Evolutionary conservation across 768 basidiomycete species (phyloP).

Genomic region (Nidularia sp.): DNA sequence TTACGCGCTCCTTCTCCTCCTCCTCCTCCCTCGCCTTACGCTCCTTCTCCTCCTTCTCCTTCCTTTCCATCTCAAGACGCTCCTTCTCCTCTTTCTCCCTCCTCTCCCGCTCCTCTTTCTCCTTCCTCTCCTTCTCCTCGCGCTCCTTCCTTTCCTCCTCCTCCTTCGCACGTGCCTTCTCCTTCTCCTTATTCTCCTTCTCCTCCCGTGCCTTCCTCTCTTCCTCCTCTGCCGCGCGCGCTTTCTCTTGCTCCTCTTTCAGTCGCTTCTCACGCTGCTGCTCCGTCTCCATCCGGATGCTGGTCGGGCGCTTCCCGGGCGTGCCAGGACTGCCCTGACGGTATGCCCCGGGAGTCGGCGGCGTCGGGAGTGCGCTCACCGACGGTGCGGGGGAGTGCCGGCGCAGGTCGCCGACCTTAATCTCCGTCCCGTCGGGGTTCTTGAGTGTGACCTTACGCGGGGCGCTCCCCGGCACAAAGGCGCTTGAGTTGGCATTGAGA

Average conservation of each 20-base stretch:
- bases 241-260: slow-evolving; percentile 34
- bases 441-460: slow-evolving; percentile 54
- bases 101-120: slow-evolving; percentile 23
- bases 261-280: slow-evolving; percentile 40
- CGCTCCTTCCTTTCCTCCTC: slow-evolving; percentile 24
- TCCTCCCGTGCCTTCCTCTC: slow-evolving; percentile 37
- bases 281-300: slow-evolving; percentile 63
- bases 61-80: slow-evolving; percentile 16
- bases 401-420: slow-evolving; percentile 53
- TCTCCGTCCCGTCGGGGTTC: slow-evolving; percentile 59
- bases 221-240: slow-evolving; percentile 35
- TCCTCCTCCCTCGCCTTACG: slow-evolving; percentile 52
- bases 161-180: too few relatives aligned
- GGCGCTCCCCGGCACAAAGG: slow-evolving; percentile 59
- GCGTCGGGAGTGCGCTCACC: slow-evolving; percentile 28
- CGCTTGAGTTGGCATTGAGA: slow-evolving; percentile 58
- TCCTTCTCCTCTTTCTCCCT: slow-evolving; percentile 22
- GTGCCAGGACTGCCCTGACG: slow-evolving; percentile 36
- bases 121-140: slow-evolving; percentile 13
- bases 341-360: slow-evolving; percentile 20
- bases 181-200: slow-evolving; percentile 36
- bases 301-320: slow-evolving; percentile 27
- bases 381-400: slow-evolving; percentile 40
- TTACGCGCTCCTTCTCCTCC: slow-evolving; percentile 40
- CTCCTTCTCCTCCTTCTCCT: slow-evolving; percentile 21